Percentiles rank a stretch among this genome's conserved stretches.
phyloP scores from a whole-genome alignment of 768 basidiomycete genomes.

The Agaricus blazei region DNA sequence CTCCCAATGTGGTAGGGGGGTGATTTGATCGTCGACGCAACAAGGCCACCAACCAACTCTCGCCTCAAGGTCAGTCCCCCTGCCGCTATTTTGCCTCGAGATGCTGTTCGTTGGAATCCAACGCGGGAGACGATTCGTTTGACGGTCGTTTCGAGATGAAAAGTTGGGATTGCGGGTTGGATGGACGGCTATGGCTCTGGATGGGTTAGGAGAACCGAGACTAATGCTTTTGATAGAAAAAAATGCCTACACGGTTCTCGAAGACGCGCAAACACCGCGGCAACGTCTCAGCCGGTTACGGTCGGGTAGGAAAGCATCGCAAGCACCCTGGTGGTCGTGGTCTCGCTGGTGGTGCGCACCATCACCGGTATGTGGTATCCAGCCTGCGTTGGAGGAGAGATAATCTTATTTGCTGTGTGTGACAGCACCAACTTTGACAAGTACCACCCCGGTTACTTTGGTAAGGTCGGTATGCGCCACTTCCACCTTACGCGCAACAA shows the following conservation, averaged over 20 bases:
- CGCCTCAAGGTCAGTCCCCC: slow-evolving; percentile 65
- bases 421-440: slow-evolving; percentile 93
- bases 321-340: slow-evolving; percentile 99
- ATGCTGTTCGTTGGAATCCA: slow-evolving; percentile 10
- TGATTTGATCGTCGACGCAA: slow-evolving; percentile 18
- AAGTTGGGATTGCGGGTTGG: slow-evolving; percentile 30
- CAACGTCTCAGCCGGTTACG: slow-evolving; percentile 99
- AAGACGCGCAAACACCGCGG: slow-evolving; percentile 99
- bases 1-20: slow-evolving; percentile 18
- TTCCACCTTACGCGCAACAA: slow-evolving; percentile 93
- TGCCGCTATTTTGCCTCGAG: slow-evolving; percentile 14
- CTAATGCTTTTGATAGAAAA: slow-evolving; percentile 26
- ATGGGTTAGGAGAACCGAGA: slow-evolving; percentile 35
- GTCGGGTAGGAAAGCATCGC: slow-evolving; percentile 99
- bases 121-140: neutral
- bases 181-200: slow-evolving; percentile 35
- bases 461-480: slow-evolving; percentile 99
- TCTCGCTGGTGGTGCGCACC: slow-evolving; percentile 99
- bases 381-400: neutral
- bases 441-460: slow-evolving; percentile 99
- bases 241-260: slow-evolving; percentile 92
- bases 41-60: slow-evolving; percentile 38
- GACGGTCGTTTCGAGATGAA: slow-evolving; percentile 16
- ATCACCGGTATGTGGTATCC: slow-evolving; percentile 78
- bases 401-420: slow-evolving; percentile 1